These are phyloP conservation scores for Aspergillus indologenus DNA, from an alignment of 495 filamentous ascomycete genomes.

Conservation along the genomic window DNA sequence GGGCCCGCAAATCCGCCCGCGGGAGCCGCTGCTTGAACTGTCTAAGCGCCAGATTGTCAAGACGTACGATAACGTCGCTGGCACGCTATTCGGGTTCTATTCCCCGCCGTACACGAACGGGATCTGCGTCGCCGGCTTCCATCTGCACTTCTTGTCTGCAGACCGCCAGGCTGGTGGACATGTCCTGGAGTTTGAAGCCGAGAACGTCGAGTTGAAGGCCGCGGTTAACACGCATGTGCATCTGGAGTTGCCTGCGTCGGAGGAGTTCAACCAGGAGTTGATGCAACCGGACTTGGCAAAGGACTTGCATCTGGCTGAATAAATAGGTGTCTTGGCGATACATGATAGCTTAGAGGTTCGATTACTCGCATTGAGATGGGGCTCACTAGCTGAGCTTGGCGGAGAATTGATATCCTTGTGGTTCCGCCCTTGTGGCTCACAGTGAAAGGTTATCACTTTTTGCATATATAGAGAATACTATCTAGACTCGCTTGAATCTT, in stretches of 20 bases:
- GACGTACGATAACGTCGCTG: constrained; percentile 31
- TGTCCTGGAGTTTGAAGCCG: constrained; percentile 43
- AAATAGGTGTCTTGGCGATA: no score
- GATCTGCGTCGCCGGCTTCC: constrained; percentile 48
- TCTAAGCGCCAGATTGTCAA: constrained; percentile 38
- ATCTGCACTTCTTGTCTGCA: constrained; percentile 50
- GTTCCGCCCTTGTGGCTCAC: no score
- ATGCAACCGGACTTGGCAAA: background rate
- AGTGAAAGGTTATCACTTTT: no score
- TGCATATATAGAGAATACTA: no score
- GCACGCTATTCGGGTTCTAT: constrained; percentile 48
- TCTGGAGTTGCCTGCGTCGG: constrained; percentile 40
- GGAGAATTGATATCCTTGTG: no score
- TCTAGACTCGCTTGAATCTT: no score
- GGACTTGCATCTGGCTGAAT: constrained; percentile 19
- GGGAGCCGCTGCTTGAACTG: constrained; percentile 41
- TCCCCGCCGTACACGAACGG: constrained; percentile 46
- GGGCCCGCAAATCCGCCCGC: constrained; percentile 12
- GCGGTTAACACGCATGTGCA: constrained; percentile 31
- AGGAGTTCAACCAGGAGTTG: constrained; percentile 29
- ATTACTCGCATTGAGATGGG: no score
- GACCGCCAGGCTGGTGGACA: constrained; percentile 45
- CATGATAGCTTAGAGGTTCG: no score
- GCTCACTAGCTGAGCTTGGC: no score
- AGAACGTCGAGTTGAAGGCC: constrained; percentile 32